Evolutionary conservation across 1,284 basidiomycete genomes (phyloP).

Genomic region (Malassezia restricta): DNA sequence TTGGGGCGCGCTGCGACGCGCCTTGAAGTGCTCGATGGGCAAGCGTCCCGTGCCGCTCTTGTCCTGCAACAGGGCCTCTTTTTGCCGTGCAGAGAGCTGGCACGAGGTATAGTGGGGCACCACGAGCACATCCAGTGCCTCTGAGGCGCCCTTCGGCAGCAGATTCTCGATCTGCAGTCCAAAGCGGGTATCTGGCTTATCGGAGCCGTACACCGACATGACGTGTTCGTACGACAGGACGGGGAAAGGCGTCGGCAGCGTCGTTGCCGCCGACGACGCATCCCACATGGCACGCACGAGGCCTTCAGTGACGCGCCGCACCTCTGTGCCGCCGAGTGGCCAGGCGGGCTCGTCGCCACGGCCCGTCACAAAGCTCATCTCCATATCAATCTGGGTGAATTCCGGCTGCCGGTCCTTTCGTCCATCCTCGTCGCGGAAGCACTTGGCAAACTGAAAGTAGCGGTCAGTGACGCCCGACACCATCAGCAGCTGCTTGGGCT

Average conservation of each 20-base stretch:
- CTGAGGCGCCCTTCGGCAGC: conserved; percentile 8
- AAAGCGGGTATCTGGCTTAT: conserved; percentile 87
- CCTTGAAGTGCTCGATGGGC: conserved; percentile 29
- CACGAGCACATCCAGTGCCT: conserved; percentile 12
- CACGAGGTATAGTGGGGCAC: neutral
- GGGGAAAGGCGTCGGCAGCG: neutral
- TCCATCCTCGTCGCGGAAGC: conserved; percentile 89
- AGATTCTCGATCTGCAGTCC: conserved; percentile 50
- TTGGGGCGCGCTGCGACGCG: conserved; percentile 9
- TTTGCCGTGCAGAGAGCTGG: conserved; percentile 23
- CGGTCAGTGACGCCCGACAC: conserved; percentile 76
- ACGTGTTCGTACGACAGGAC: conserved; percentile 5
- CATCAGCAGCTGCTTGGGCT: conserved; percentile 85
- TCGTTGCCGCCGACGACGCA: conserved; percentile 50
- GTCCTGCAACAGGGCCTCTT: conserved; percentile 19
- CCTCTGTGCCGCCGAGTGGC: conserved; percentile 54
- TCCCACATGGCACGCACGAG: conserved; percentile 56
- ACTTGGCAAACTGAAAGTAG: conserved; percentile 84
- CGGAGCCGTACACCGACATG: conserved; percentile 60
- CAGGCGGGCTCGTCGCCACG: conserved; percentile 49
- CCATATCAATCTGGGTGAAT: conserved; percentile 90
- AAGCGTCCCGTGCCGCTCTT: conserved; percentile 12
- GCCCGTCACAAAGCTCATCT: conserved; percentile 87
- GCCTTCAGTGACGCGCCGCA: conserved; percentile 29
- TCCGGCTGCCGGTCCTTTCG: conserved; percentile 88